These are phyloP conservation scores for Barnettozyma vustinii DNA, from an alignment of 805 yeast species.

Conservation along the genomic window DNA sequence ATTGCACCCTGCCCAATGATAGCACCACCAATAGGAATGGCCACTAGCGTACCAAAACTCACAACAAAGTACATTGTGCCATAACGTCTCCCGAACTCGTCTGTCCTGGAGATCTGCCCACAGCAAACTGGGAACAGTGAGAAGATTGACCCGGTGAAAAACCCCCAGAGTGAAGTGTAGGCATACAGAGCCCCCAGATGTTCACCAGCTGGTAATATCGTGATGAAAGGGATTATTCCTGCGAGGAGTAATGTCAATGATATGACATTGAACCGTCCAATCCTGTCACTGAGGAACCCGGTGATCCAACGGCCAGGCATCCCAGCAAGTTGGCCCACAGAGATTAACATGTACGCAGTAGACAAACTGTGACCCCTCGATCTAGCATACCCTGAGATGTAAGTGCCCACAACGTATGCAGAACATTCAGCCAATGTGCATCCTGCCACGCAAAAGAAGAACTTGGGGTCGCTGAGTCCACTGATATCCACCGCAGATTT, in stretches of 20 bases:
- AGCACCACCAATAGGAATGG: slow-evolving; percentile 48
- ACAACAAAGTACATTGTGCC: slow-evolving; percentile 56
- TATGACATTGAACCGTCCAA: slow-evolving; percentile 52
- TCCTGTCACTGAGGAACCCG: slow-evolving; percentile 36
- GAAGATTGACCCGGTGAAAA: slow-evolving; percentile 48
- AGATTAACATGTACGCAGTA: slow-evolving; percentile 39
- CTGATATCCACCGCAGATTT: slow-evolving; percentile 27
- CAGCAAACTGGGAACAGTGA: slow-evolving; percentile 53
- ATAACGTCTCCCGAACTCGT: slow-evolving; percentile 48
- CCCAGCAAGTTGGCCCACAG: slow-evolving; percentile 37
- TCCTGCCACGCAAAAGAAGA: slow-evolving; percentile 37
- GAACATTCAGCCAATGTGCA: slow-evolving; percentile 43
- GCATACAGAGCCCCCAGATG: slow-evolving; percentile 33
- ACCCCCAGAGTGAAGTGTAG: slow-evolving; percentile 46
- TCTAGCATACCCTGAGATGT: slow-evolving; percentile 44
- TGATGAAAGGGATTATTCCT: slow-evolving; percentile 28
- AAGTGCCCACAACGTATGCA: slow-evolving; percentile 40
- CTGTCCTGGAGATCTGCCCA: slow-evolving; percentile 50
- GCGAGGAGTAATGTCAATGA: slow-evolving; percentile 28
- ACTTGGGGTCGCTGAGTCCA: slow-evolving; percentile 40
- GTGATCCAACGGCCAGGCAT: slow-evolving; percentile 39
- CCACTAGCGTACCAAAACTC: slow-evolving; percentile 47
- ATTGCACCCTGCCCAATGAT: slow-evolving; percentile 38
- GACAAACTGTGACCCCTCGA: slow-evolving; percentile 37
- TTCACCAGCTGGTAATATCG: slow-evolving; percentile 35